Evolutionary conservation across 345 rosid genomes (phyloP), one percentile per base, ranked within the genome.

Genomic region (Tarenaya hassleriana): DNA sequence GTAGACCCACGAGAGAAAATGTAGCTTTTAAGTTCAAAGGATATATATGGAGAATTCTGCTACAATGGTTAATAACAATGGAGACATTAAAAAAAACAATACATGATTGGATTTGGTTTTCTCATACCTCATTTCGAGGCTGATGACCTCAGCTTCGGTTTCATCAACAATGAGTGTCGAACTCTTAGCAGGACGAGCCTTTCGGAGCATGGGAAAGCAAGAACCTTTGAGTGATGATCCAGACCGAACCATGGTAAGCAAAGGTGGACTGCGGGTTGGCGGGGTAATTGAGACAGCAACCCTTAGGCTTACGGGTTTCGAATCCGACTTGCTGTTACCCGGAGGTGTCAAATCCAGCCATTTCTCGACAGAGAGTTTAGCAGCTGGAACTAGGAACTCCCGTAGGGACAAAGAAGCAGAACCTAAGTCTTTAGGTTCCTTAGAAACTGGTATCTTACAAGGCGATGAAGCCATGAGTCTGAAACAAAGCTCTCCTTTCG

Each of bases 41-140:
- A n/a, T n/a, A n/a, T n/a, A n/a, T 10, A 8, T 37, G 3, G 15
- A 37, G 11, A 13, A 13, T 37, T 3, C 3, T 2, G 41, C 41
- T 10, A 8, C 8, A 37, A 2, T 13, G n/a, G 41, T 8, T 37
- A 13, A n/a, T n/a, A 2, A 10, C 41, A 2, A 37, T 8, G 8
- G 41, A 37, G 41, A 37, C 29, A 24, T n/a, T n/a, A n/a, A n/a
- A n/a, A 5, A 24, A 24, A 5, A 24, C 29, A 24, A 24, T 24
- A 2, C 29, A 2, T 5, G 29, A 5, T 5, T 40, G 41, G 65
- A 47, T 43, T 11, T 32, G 48, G 53, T 44, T 24, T 2, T 24
- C 29, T 2, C 13, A 33, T 83, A 94, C 99, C 99, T 88, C 87
- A 88, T 81, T 62, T 78, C 87, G 41, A 94, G 85, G 50, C 81